Conservation (phyloP, 192 early-diverging fungal species). For the Dissophora ornata region DNA sequence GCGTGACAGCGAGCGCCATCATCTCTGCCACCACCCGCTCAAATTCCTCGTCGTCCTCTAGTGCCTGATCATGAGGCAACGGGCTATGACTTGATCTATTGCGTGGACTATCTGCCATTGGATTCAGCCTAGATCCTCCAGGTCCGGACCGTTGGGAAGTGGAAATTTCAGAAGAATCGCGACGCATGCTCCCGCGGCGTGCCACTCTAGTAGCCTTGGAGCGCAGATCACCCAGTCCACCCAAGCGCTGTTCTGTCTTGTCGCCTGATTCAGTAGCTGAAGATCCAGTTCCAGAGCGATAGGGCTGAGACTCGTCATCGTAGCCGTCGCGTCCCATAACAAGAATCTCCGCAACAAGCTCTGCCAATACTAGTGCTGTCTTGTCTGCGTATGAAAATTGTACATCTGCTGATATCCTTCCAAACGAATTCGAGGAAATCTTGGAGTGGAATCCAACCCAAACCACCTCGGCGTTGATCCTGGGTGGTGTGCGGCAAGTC, state of each 20-base stretch:
- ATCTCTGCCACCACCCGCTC: constrained; percentile 44
- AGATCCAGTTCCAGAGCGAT: constrained; percentile 1
- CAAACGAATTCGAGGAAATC: background rate
- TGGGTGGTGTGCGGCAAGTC: constrained; percentile 42
- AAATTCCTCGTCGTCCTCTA: constrained; percentile 44
- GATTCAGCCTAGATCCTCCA: constrained; percentile 26
- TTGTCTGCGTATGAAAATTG: constrained; percentile 52
- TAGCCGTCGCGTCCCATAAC: constrained; percentile 32
- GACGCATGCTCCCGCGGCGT: constrained; percentile 46
- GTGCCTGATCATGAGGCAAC: constrained; percentile 11
- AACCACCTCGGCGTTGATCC: constrained; percentile 27
- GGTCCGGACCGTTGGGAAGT: constrained; percentile 1
- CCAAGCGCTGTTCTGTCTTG: constrained; percentile 28
- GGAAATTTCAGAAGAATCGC: constrained; percentile 37
- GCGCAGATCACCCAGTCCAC: constrained; percentile 44
- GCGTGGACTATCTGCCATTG: constrained; percentile 26
- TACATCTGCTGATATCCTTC: background rate
- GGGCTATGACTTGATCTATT: constrained; percentile 38
- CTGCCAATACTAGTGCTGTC: constrained; percentile 28
- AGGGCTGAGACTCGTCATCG: constrained; percentile 11
- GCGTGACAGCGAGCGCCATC: constrained; percentile 46
- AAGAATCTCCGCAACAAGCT: constrained; percentile 46
- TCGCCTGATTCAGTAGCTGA: background rate
- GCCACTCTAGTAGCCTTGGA: constrained; percentile 44
- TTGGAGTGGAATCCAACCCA: constrained; percentile 40